Percentiles rank a stretch among this genome's conserved stretches.
phyloP scores from a whole-genome alignment of 495 filamentous ascomycete species.

The Lasiosphaeria hispida region DNA sequence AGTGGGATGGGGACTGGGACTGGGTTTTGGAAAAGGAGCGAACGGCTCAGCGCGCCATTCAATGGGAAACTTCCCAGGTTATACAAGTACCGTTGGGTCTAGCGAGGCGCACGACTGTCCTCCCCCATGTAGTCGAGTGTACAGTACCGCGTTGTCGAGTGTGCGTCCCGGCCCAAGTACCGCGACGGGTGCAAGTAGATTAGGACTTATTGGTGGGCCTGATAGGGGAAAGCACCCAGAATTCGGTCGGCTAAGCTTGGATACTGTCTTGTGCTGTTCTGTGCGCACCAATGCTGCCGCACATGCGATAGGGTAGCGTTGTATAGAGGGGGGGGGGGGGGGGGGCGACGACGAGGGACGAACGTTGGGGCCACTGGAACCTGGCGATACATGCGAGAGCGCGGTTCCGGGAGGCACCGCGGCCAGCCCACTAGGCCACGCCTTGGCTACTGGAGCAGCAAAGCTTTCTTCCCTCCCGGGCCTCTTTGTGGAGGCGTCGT shows the following conservation, averaged over 20 bases:
- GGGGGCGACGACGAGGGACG: background rate
- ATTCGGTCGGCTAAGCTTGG: conserved; percentile 15
- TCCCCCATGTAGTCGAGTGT: conserved; percentile 1
- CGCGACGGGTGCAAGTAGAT: background rate
- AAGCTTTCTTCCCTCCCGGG: too few species aligned
- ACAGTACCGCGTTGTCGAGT: conserved; percentile 1
- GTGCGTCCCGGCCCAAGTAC: conserved; percentile 11
- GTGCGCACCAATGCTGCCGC: conserved; percentile 1
- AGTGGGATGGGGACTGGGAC: conserved; percentile 14
- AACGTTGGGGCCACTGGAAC: background rate
- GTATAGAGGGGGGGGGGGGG: background rate
- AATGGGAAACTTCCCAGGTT: conserved; percentile 26
- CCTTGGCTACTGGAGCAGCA: too few species aligned
- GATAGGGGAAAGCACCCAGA: conserved; percentile 9
- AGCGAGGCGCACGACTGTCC: background rate
- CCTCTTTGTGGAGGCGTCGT: too few species aligned
- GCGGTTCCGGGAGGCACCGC: too few species aligned
- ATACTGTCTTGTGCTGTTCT: background rate
- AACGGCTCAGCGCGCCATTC: conserved; percentile 15
- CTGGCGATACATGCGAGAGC: background rate
- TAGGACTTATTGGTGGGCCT: conserved; percentile 13
- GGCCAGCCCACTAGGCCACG: too few species aligned
- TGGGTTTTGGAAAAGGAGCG: conserved; percentile 5
- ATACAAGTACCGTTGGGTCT: conserved; percentile 14
- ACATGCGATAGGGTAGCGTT: background rate